Percentiles rank a stretch among this genome's conserved stretches.
Evolutionary conservation across 805 yeast species (phyloP).

Genomic region (Kluyveromyces starmeri): DNA sequence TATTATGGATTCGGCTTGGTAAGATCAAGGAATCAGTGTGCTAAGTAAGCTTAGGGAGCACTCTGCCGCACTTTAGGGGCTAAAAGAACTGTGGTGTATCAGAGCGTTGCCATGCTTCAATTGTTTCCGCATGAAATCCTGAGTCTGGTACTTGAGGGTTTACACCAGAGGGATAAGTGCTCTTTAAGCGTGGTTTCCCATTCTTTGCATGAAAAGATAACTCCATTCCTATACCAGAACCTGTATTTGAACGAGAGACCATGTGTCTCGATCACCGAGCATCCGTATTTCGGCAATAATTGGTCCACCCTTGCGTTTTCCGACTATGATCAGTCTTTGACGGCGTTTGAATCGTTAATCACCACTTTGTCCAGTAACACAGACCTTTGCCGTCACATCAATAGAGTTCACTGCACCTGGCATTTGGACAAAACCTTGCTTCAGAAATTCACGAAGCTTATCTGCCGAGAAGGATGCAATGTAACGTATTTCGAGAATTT

Average conservation of each 20-base stretch:
- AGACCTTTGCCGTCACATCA: conserved; percentile 16
- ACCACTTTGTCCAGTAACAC: conserved; percentile 15
- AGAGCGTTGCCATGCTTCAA: too few species aligned
- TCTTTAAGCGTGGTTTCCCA: conserved; percentile 20
- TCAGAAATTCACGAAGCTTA: conserved; percentile 11
- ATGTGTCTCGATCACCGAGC: conserved; percentile 19
- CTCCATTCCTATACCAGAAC: conserved; percentile 18
- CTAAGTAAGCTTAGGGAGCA: too few species aligned
- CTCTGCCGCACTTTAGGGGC: too few species aligned
- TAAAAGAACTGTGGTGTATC: too few species aligned
- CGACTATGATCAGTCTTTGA: conserved; percentile 5
- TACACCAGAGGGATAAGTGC: conserved; percentile 23
- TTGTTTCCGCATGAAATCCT: conserved; percentile 18
- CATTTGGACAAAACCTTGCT: conserved; percentile 17
- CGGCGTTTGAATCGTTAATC: conserved; percentile 16
- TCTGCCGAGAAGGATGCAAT: conserved; percentile 13
- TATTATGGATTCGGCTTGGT: too few species aligned
- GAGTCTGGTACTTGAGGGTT: conserved; percentile 8
- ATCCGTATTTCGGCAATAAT: conserved; percentile 16
- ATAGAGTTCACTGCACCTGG: conserved; percentile 25
- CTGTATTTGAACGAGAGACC: conserved; percentile 21
- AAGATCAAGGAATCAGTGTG: too few species aligned
- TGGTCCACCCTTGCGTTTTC: conserved; percentile 24
- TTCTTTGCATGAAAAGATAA: conserved; percentile 8
- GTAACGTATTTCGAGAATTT: conserved; percentile 20